Conservation (phyloP, 257 asterid genomes). For the Solanum commersonii region DNA sequence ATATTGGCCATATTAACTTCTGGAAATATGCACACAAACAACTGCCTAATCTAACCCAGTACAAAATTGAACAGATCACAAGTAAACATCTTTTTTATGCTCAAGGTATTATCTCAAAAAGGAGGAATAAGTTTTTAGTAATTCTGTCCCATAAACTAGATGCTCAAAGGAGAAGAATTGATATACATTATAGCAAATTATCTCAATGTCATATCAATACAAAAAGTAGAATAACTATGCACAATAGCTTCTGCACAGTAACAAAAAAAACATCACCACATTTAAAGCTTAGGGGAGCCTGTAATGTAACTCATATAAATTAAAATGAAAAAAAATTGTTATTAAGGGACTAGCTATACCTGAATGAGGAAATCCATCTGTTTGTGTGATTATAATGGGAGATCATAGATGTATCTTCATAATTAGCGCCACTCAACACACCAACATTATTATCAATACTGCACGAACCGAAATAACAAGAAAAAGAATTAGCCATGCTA, state of each 20-base stretch:
- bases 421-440: conserved; percentile 55
- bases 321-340: neutral
- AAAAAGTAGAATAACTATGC: neutral
- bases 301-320: neutral
- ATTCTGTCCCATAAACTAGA: neutral
- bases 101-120: neutral
- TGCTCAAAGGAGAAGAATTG: neutral
- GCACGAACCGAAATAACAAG: conserved; percentile 15
- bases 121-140: neutral
- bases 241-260: neutral
- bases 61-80: neutral
- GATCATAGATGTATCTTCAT: conserved; percentile 48
- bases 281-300: neutral
- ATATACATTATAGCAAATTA: neutral
- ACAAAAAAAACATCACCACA: neutral
- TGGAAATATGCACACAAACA: neutral
- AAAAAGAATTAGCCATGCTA: neutral
- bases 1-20: neutral
- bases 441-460: conserved; percentile 66
- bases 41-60: neutral
- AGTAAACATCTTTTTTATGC: neutral
- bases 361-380: conserved; percentile 71
- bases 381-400: conserved; percentile 59
- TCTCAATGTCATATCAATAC: neutral
- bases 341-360: conserved; percentile 22